These are phyloP conservation scores for Insectozyma bohioensis DNA, from an alignment of 1,139 yeast species.

Conservation along the genomic window DNA sequence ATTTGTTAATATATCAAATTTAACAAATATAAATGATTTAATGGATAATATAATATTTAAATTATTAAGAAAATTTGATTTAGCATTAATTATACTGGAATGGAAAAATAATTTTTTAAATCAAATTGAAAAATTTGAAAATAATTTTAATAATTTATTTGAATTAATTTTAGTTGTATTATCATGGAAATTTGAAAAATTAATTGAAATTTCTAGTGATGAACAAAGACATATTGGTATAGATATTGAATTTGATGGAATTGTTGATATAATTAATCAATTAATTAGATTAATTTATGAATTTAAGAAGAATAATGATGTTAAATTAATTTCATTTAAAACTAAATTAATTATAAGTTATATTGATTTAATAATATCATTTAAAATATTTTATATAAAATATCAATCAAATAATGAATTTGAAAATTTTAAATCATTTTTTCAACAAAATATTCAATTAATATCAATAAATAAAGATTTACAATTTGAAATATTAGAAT, in stretches of 20 bases:
- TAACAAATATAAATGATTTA: slow-evolving; percentile 11
- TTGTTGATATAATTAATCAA: slow-evolving; percentile 14
- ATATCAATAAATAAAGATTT: slow-evolving; percentile 22
- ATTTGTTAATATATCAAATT: slow-evolving; percentile 16
- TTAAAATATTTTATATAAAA: slow-evolving; percentile 35
- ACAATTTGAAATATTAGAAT: slow-evolving; percentile 26
- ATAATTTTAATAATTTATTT: slow-evolving; percentile 20
- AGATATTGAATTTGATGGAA: slow-evolving; percentile 13
- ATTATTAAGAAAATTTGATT: slow-evolving; percentile 22
- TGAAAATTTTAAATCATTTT: slow-evolving; percentile 28
- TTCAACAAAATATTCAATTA: slow-evolving; percentile 18
- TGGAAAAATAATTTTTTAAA: slow-evolving; percentile 25
- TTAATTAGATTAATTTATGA: slow-evolving; percentile 12
- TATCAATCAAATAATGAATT: slow-evolving; percentile 26
- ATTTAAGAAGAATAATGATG: too few species aligned
- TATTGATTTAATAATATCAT: slow-evolving; percentile 33
- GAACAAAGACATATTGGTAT: slow-evolving; percentile 17
- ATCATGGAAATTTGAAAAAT: slow-evolving; percentile 38
- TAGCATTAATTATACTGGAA: slow-evolving; percentile 16
- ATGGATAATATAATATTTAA: slow-evolving; percentile 14
- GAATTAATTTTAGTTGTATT: slow-evolving; percentile 27
- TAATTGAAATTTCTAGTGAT: slow-evolving; percentile 19
- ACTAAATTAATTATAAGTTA: slow-evolving; percentile 26
- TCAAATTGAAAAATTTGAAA: slow-evolving; percentile 16
- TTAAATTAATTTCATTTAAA: slow-evolving; percentile 10